These are phyloP conservation scores for Lenwebbia sp. DNA, from an alignment of 345 rosid species.

Conservation along the genomic window DNA sequence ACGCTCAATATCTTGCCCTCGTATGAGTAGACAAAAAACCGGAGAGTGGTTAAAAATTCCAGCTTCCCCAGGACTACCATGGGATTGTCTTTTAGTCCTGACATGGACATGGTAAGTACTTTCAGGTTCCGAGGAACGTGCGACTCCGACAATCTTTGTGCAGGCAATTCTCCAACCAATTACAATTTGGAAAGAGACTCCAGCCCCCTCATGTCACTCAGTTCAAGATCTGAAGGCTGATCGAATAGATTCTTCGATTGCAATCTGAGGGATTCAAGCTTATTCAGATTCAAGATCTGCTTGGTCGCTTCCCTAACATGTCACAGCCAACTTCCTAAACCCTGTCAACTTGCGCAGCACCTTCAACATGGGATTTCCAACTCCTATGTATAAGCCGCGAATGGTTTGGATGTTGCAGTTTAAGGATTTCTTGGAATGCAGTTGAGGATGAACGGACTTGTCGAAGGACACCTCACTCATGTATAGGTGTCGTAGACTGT, in stretches of 20 bases:
- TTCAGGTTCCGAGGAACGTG: constrained; percentile 9
- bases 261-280: constrained; percentile 14
- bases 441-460: neutral
- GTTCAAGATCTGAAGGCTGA: constrained; percentile 10
- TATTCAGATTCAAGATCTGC: neutral
- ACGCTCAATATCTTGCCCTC: constrained; percentile 5
- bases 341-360: neutral
- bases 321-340: constrained; percentile 20
- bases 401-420: constrained; percentile 10
- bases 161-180: constrained; percentile 10
- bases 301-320: neutral
- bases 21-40: constrained; percentile 17
- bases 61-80: constrained; percentile 14
- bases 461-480: constrained; percentile 2
- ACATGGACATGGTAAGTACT: constrained; percentile 20
- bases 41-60: constrained; percentile 6
- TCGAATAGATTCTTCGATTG: constrained; percentile 11
- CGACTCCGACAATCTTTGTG: neutral
- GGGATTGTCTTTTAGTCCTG: constrained; percentile 12
- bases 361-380: neutral
- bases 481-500: constrained; percentile 11
- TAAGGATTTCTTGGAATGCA: neutral
- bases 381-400: constrained; percentile 12
- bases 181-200: constrained; percentile 9
- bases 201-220: neutral